Conservation (phyloP, 176 grass and related monocot genomes). For the Carex myosuroides region DNA sequence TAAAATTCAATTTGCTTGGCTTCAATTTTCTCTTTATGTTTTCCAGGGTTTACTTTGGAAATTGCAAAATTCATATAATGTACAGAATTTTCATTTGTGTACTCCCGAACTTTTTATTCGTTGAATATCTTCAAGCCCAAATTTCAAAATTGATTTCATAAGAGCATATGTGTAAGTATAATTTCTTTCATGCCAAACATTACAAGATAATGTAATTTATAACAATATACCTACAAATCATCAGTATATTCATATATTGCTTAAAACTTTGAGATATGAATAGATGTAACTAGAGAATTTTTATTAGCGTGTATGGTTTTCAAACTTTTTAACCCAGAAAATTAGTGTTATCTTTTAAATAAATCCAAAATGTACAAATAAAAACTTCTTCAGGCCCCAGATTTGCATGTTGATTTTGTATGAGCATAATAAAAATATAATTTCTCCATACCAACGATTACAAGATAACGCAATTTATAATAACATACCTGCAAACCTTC, state of each 20-base stretch:
- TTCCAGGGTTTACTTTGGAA: neutral
- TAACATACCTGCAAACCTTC: neutral
- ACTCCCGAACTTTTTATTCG: neutral
- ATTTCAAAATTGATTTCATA: neutral
- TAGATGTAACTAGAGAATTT: neutral
- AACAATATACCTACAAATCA: neutral
- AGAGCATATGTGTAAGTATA: neutral
- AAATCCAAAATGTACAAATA: neutral
- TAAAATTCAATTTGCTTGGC: neutral
- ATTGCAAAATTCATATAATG: neutral
- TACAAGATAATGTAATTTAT: neutral
- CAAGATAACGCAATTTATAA: neutral
- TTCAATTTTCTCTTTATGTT: neutral
- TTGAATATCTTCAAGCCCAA: neutral
- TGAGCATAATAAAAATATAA: neutral
- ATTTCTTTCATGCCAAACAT: neutral
- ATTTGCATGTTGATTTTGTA: neutral
- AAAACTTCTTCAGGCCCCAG: too few species aligned
- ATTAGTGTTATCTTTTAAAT: neutral
- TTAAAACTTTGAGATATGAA: neutral
- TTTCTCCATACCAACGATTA: neutral
- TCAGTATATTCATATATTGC: neutral
- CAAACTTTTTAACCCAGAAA: neutral
- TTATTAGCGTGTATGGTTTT: neutral
- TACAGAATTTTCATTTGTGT: neutral